Evolutionary conservation across 140 eudicot species (phyloP), one percentile per base, ranked within the genome.

Genomic region (Ambrosia hybrid): DNA sequence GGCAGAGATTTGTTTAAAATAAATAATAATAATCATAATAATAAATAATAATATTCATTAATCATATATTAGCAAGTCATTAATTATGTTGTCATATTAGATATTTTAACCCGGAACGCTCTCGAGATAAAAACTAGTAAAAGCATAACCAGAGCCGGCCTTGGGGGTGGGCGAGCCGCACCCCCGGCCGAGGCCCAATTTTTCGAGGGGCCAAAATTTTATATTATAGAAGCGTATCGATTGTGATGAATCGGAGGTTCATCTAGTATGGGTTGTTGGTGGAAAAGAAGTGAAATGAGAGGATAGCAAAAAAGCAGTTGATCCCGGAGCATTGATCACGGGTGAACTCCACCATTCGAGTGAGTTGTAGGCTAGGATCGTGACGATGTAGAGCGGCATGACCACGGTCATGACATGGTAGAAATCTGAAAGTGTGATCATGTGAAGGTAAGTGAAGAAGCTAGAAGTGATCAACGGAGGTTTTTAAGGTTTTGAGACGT

Each of bases 321-420:
- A 92, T 92, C 5, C 98, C 98, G 49, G 96, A 92, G 65, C 98
- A 92, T 66, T 92, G 98, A 36, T 92, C 98, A 2, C 96, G 98
- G 0, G 88, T 48, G 90, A 92, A 92, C 87, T 89, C 96, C 96
- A 89, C 98, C 98, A 92, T 70, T 85, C 85, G 6, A 89, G 95
- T 0, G 98, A 92, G 10, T 92, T 96, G 65, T 92, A 92, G 21
- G 96, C 98, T 13, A 92, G 41, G 15, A 89, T 64, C 98, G 89
- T 89, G 78, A 95, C 98, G 52, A 92, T 96, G 67, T 92, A 92
- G 2, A 92, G 89, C 4, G 98, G 98, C 7, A 92, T 96, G 36
- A 89, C 86, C 3, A 95, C 95, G 1, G 96, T 85, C 98, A 92
- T 87, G 2, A 92, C 98, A 76, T 89, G 96, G 92, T 92, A 92